These are phyloP conservation scores for Ceratobasidium sp. DNA, from an alignment of 1,284 basidiomycete species.

Conservation along the genomic window DNA sequence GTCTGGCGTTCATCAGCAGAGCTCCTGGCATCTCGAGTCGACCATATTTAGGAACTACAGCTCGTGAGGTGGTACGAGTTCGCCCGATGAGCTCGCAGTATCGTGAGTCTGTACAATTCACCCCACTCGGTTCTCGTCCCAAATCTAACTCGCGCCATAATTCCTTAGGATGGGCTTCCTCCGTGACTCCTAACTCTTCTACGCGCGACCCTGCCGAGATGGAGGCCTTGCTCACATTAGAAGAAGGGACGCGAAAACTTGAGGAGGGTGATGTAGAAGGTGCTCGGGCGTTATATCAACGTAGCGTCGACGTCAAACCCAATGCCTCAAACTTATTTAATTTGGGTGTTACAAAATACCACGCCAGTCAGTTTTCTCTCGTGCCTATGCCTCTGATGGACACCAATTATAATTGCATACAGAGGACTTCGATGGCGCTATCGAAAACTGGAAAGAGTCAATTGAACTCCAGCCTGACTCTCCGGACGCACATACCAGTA, in stretches of 20 bases:
- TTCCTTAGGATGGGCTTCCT: conserved; percentile 81
- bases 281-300: conserved; percentile 82
- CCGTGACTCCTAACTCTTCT: conserved; percentile 82
- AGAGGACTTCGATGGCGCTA: conserved; percentile 91
- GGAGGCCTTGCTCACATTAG: conserved; percentile 84
- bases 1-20: neutral
- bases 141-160: neutral
- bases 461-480: conserved; percentile 85
- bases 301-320: conserved; percentile 84
- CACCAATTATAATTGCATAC: conserved; percentile 50
- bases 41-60: neutral
- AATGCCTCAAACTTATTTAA: conserved; percentile 85
- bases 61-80: neutral
- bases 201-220: conserved; percentile 85
- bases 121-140: neutral
- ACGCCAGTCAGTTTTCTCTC: conserved; percentile 72
- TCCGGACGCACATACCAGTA: conserved; percentile 93
- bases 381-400: conserved; percentile 35
- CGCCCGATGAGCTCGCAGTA: neutral
- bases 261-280: conserved; percentile 90
- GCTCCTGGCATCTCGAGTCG: neutral
- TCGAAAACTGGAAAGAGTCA: conserved; percentile 87
- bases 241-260: conserved; percentile 87
- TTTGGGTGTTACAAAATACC: conserved; percentile 89
- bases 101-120: neutral